phyloP scores from a whole-genome alignment of 352 stramenopile species.

The Saprolegnia diclina region DNA sequence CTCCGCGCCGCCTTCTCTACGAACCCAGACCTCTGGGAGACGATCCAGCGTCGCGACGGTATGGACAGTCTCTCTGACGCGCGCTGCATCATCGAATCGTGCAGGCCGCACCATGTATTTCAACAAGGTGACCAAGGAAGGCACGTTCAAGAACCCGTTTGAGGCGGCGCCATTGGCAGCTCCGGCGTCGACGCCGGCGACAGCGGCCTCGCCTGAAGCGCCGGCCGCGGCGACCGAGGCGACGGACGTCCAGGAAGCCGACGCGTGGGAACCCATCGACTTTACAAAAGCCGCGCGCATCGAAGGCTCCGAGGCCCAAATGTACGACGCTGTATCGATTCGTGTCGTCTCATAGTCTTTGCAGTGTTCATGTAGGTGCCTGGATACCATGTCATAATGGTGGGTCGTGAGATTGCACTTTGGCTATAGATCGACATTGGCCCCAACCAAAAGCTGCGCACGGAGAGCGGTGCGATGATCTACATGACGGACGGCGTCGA shows the following conservation, averaged over 20 bases:
- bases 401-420: background rate
- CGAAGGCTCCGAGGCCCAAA: constrained; percentile 82
- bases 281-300: constrained; percentile 73
- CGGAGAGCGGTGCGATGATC: constrained; percentile 91
- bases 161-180: background rate
- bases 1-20: constrained; percentile 1
- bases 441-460: constrained; percentile 87
- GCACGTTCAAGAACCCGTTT: constrained; percentile 22
- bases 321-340: constrained; percentile 31
- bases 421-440: constrained; percentile 69
- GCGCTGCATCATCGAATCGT: background rate
- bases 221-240: background rate
- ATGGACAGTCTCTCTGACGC: background rate
- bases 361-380: constrained; percentile 24
- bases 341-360: background rate
- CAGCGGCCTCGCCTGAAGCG: background rate
- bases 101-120: constrained; percentile 21
- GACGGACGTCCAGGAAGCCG: constrained; percentile 39
- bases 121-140: constrained; percentile 24
- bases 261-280: constrained; percentile 72
- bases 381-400: background rate
- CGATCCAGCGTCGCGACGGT: constrained; percentile 20
- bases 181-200: background rate
- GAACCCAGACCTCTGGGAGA: constrained; percentile 18
- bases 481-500: constrained; percentile 93